Base-by-base conservation (phyloP, 441 rosid species). In the Pelargonium australe region DNA sequence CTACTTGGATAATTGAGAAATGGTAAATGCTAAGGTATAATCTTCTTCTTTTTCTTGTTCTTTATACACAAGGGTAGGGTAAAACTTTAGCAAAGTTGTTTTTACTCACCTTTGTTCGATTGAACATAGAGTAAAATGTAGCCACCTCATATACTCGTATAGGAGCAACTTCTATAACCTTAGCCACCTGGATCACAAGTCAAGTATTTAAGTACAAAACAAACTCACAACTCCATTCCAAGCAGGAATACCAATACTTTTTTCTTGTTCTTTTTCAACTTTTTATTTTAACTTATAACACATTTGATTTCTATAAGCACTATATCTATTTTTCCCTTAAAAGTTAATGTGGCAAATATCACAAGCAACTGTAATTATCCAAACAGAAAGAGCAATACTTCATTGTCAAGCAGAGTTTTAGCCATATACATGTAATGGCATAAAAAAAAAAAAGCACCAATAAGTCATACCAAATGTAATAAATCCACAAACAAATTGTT, bases 91-190 rank as follows among this genome's bases (percentile, higher is more conserved):
- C 57, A 49, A 19, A 19, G 28, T 7, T 7, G 12, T 19, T 61
- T 64, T 78, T 20, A 70, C 83, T 87, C 81, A 95, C 98, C 76
- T 90, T 87, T 78, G 87, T 63, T 67, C 99, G 75, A 81, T 95
- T 95, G 86, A 92, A 92, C 99, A 92, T 95, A 28, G 99, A 95
- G 81, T 95, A 95, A 82, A 92, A 95, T 41, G 99, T 95, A 7
- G 95, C 92, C 73, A 92, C 98, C 84, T 95, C 99, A 64, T 87
- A 95, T 16, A 90, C 97, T 73, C 96, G 96, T 70, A 95, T 90
- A 41, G 98, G 96, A 73, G 99, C 87, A 80, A 95, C 98, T 76
- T 82, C 97, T 69, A 89, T 81, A 67, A 92, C 75, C 79, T 87
- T 90, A 37, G 99, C 98, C 70, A 95, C 96, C 99, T 95, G 84